Evolutionary conservation across 228 moss, liverwort and hornwort species (phyloP).

Genomic region (Sphagnum magellanicum): DNA sequence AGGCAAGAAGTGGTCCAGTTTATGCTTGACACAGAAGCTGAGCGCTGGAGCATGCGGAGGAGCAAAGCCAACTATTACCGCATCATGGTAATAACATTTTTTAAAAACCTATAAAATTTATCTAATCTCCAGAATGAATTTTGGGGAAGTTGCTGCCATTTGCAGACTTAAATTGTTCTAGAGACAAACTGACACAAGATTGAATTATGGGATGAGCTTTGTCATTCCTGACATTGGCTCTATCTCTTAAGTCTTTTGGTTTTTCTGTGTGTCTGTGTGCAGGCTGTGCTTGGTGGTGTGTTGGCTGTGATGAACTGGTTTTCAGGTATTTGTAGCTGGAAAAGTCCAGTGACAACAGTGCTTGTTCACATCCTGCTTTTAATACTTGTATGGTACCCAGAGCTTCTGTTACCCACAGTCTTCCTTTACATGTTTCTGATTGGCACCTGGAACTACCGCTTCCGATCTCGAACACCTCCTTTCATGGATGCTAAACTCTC

Average conservation of each 20-base stretch:
- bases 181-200: too few relatives aligned
- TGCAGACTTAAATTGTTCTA: too few relatives aligned
- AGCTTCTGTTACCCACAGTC: slow-evolving; percentile 75
- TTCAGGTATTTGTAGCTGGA: slow-evolving; percentile 83
- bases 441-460: slow-evolving; percentile 84
- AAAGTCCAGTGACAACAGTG: slow-evolving; percentile 78
- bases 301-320: slow-evolving; percentile 83
- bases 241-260: too few relatives aligned
- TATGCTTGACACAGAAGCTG: slow-evolving; percentile 79
- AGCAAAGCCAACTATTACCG: slow-evolving; percentile 91
- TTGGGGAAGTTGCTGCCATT: too few relatives aligned
- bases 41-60: slow-evolving; percentile 91
- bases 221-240: too few relatives aligned
- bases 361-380: slow-evolving; percentile 73
- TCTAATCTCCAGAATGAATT: too few relatives aligned
- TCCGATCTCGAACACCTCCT: slow-evolving; percentile 57
- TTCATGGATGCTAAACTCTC: slow-evolving; percentile 97
- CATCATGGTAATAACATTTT: slow-evolving; percentile 43
- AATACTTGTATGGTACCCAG: slow-evolving; percentile 90
- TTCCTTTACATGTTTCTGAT: slow-evolving; percentile 94
- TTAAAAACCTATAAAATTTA: too few relatives aligned
- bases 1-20: slow-evolving; percentile 78
- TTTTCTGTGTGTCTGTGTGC: slow-evolving; percentile 4
- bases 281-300: slow-evolving; percentile 72
- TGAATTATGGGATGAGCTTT: too few relatives aligned